Conservation (phyloP, 2,329 filamentous ascomycete species). For the Hymenoscyphus salicellus region DNA sequence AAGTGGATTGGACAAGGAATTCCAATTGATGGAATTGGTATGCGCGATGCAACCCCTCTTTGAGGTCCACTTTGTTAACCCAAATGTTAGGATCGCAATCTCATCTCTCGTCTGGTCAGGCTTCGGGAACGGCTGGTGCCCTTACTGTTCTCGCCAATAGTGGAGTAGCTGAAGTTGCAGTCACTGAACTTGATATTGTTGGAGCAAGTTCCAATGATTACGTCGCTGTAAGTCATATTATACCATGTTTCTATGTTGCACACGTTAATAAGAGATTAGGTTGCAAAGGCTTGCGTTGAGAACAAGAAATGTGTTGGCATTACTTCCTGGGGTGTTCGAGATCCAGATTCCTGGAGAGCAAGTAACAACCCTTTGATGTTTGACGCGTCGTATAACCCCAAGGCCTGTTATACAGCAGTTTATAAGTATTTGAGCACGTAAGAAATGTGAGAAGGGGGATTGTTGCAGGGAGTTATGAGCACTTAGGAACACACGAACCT, state of each 20-base stretch:
- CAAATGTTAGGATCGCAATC: constrained; percentile 11
- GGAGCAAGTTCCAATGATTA: constrained; percentile 9
- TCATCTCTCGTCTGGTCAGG: constrained; percentile 18
- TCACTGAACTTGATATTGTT: constrained; percentile 60
- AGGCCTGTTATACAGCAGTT: constrained; percentile 4
- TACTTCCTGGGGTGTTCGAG: constrained; percentile 34
- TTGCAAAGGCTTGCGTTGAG: constrained; percentile 13
- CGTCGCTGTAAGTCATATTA: constrained; percentile 16
- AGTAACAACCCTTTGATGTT: constrained; percentile 7
- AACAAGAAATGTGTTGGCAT: constrained; percentile 34
- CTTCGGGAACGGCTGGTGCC: constrained; percentile 12
- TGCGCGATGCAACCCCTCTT: neutral
- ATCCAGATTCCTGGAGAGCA: constrained; percentile 44
- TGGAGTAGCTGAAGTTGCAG: constrained; percentile 53
- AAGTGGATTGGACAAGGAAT: constrained; percentile 9
- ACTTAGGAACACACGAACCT: no score
- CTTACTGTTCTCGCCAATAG: constrained; percentile 41
- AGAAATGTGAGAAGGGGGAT: no score
- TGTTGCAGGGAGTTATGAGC: no score
- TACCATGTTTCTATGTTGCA: no score
- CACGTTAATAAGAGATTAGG: constrained; percentile 29
- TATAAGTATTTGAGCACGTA: neutral
- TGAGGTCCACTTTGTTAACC: neutral
- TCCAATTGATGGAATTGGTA: constrained; percentile 47
- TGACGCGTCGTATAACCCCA: constrained; percentile 4